Evolutionary conservation across 1,284 basidiomycete genomes (phyloP), one percentile per base, ranked within the genome.

Genomic region (Cryptococcus sp.): DNA sequence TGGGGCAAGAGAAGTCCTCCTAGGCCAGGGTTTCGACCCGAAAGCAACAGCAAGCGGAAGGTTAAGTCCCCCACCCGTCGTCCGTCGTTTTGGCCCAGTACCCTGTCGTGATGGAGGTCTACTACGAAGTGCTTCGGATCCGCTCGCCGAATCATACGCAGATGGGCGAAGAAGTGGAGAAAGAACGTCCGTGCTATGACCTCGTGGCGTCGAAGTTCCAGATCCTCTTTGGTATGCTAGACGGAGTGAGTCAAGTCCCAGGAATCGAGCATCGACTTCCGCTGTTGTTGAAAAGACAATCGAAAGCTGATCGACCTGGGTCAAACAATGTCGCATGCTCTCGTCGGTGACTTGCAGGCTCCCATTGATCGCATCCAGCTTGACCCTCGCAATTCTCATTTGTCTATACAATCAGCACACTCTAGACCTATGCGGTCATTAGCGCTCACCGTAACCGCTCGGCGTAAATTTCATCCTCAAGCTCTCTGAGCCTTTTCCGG

Each of bases 231-330:
- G 23, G 2, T 41, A n/a, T n/a, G 38, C 10, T 41, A n/a, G 38
- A 41, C 38, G 38, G 1, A 41, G 10, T 55, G 3, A 67, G 4
- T 62, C 62, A 6, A 70, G 55, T 11, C 52, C 43, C 4, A 61
- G 52, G 53, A 63, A 72, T 30, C 55, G 31, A 15, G 63, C 41
- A 3, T 70, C 64, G n/a, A 73, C 56, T 14, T 68, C 68, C 2
- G 64, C 62, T 8, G 64, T 42, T 7, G 65, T 59, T 43, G 50
- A 49, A 36, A 68, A 61, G 10, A 64, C 61, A 4, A 58, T 46
- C 33, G 50, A n/a, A 2, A 69, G 47, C 30, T 66, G 66, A 47
- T 68, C 71, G 14, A 71, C 59, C 51, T 71, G 66, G 1, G 42
- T 38, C 2, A 70, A 36, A 51, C 63, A 72, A 46, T 69, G 68